A percentile compares a stretch with the other conserved stretches of the same genome.
phyloP scores from a whole-genome alignment of 805 yeast species.

The Starmerella scarabaei region DNA sequence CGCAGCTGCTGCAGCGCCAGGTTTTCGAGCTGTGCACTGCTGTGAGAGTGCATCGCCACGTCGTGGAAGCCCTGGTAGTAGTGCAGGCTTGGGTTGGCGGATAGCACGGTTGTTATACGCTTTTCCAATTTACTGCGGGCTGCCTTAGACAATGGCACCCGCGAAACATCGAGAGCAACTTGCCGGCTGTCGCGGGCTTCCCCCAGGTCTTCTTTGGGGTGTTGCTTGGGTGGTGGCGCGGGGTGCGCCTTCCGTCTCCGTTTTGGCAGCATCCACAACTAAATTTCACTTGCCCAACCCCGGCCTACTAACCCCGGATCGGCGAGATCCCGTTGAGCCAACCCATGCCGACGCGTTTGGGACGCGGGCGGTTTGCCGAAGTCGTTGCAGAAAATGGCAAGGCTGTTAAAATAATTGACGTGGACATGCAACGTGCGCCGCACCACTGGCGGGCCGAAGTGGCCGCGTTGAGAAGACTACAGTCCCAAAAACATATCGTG shows the following conservation, averaged over 20 bases:
- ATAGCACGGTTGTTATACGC: constrained; percentile 35
- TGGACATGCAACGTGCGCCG: constrained; percentile 42
- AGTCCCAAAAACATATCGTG: constrained; percentile 17
- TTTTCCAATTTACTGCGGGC: constrained; percentile 26
- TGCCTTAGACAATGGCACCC: constrained; percentile 44
- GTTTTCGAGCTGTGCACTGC: constrained; percentile 22
- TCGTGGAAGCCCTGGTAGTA: constrained; percentile 95
- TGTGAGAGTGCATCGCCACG: constrained; percentile 46
- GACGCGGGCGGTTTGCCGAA: constrained; percentile 35
- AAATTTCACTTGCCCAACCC: no score
- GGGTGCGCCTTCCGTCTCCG: no score
- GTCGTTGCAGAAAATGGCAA: constrained; percentile 28
- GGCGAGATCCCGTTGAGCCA: no score
- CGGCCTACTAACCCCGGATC: no score
- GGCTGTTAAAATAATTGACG: constrained; percentile 39
- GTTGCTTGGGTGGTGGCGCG: neutral
- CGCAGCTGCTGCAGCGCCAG: constrained; percentile 46
- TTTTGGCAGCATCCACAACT: no score
- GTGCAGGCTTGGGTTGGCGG: constrained; percentile 46
- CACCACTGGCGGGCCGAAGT: constrained; percentile 40
- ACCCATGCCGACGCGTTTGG: no score
- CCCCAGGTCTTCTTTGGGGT: no score
- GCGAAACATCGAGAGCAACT: constrained; percentile 59
- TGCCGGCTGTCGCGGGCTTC: constrained; percentile 51
- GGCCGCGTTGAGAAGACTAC: constrained; percentile 26